Percentiles rank a stretch among this genome's conserved stretches.
phyloP scores from a whole-genome alignment of 129 eudicot species.

The Heracleum sosnowskyi region DNA sequence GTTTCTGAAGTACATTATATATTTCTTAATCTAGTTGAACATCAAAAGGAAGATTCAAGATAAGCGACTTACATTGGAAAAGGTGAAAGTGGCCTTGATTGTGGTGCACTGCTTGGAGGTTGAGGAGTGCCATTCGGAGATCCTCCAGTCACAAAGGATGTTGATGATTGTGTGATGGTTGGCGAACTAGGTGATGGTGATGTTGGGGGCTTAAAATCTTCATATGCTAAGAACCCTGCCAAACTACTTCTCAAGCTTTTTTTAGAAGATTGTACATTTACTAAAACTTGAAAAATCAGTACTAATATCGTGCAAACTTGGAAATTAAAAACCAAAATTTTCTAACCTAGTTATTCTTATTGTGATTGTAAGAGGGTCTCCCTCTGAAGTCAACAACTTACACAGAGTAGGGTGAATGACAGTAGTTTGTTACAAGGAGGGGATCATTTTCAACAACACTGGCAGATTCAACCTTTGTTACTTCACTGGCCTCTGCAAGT shows the following conservation, averaged over 20 bases:
- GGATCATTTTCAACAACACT: slow-evolving; percentile 23
- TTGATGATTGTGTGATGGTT: slow-evolving; percentile 22
- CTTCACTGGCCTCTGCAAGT: slow-evolving; percentile 14
- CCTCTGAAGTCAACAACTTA: slow-evolving; percentile 32
- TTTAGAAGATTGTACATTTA: neutral
- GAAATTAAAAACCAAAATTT: neutral
- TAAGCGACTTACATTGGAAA: slow-evolving; percentile 40
- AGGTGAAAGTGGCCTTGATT: slow-evolving; percentile 65
- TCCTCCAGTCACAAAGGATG: slow-evolving; percentile 19
- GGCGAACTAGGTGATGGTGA: slow-evolving; percentile 68
- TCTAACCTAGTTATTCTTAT: neutral
- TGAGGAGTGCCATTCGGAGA: slow-evolving; percentile 23
- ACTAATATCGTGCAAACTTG: neutral
- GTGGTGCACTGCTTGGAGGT: slow-evolving; percentile 16
- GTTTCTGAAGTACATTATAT: neutral
- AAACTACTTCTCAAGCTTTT: neutral
- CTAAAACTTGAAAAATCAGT: neutral
- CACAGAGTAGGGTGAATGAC: slow-evolving; percentile 47
- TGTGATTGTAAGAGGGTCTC: too few species aligned
- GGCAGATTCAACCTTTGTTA: slow-evolving; percentile 5
- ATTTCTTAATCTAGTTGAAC: neutral
- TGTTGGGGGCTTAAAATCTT: slow-evolving; percentile 60
- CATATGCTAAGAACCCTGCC: slow-evolving; percentile 25
- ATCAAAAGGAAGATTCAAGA: neutral
- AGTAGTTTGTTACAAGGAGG: slow-evolving; percentile 23